Evolutionary conservation across 2,329 filamentous ascomycete species (phyloP), one percentile per base, ranked within the genome.

Genomic region (Trichoderma gracile): DNA sequence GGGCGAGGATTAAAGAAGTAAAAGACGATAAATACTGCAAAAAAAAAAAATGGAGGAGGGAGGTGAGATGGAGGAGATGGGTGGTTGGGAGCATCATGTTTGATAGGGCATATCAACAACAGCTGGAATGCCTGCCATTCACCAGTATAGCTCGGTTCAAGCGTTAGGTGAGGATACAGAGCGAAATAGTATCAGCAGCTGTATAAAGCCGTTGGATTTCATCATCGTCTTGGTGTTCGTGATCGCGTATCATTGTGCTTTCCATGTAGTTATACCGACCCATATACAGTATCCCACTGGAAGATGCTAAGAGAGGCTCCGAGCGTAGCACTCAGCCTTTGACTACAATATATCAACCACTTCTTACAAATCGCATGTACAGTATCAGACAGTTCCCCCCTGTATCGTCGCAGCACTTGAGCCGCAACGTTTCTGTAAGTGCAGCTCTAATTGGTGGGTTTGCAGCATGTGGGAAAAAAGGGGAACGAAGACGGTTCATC

Each of bases 1-100:
- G 68, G 40, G 55, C 67, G 56, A 67, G 63, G 68, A 57, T 64
- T 67, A 73, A 75, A 73, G 67, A 66, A 71, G 71, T 73, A 75
- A 73, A 73, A 70, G 67, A 66, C 49, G 17, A 21, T 52, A 67
- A 60, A 64, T 61, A 14, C 49, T 23, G 42, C 21, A 56, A 59
- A 64, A 64, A 64, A 63, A 64, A 54, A 33, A 27, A 27, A 5
- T 3, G 5, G 12, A 7, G 38, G 17, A 40, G 25, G 27, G 9
- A 49, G 30, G 12, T 42, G 25, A 6, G 27, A 30, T 30, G 33
- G 5, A 49, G 38, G 56, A 45, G 21, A 19, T 42, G 40, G 33
- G 23, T 49, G n/a, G 2, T 40, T 47, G 12, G 43, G 54, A 8
- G 27, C 21, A 45, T 25, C 45, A 27, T 50, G 23, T 45, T 65